Percentiles rank a stretch among this genome's conserved stretches.
phyloP scores from a whole-genome alignment of 371 early-diverging fungal genomes.

The Haplosporangium sp. region DNA sequence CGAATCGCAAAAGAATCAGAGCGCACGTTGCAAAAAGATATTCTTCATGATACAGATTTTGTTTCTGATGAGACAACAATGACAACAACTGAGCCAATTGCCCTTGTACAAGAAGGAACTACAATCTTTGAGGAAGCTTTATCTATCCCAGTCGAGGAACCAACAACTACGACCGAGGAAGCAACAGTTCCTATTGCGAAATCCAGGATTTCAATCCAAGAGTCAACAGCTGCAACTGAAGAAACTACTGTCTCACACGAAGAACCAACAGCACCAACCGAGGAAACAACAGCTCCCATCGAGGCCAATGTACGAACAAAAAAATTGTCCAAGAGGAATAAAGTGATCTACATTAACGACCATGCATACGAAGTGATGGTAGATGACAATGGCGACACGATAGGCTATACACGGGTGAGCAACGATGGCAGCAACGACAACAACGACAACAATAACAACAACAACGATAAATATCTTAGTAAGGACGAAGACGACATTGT shows the following conservation, averaged over 20 bases:
- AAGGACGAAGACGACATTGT: constrained; percentile 9
- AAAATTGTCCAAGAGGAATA: neutral
- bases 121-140: too few species aligned
- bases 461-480: neutral
- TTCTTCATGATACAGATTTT: too few species aligned
- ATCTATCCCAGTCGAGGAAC: too few species aligned
- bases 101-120: too few species aligned
- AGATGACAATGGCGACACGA: neutral
- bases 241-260: neutral
- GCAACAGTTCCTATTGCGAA: too few species aligned
- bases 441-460: neutral
- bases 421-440: neutral
- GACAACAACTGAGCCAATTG: too few species aligned
- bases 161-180: too few species aligned
- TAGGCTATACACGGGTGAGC: neutral
- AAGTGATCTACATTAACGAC: constrained; percentile 10
- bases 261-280: neutral
- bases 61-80: too few species aligned
- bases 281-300: neutral
- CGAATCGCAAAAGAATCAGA: too few species aligned
- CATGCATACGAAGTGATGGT: neutral
- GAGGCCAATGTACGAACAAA: neutral
- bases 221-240: neutral
- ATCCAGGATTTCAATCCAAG: too few species aligned
- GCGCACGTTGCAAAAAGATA: too few species aligned